Evolutionary conservation across 1,139 yeast species (phyloP), one percentile per base, ranked within the genome.

Genomic region (Taphrina deformans): DNA sequence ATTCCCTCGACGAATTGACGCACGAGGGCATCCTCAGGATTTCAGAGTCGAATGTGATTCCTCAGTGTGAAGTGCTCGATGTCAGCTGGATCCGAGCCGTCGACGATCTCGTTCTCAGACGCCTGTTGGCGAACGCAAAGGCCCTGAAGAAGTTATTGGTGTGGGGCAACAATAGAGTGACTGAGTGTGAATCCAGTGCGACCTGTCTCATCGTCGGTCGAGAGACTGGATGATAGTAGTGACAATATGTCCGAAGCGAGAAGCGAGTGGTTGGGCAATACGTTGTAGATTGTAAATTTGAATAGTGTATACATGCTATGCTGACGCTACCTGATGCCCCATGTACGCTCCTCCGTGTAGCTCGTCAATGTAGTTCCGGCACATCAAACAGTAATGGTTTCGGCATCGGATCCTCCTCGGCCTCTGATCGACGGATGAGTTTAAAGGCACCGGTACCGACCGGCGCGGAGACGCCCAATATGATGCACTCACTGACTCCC

Each of bases 391-490:
- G n/a, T 27, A 53, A 38, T 38, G 35, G 23, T 40, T 38, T 53
- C n/a, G 58, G 58, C 26, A 14, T 3, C 10, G 45, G 48, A 23
- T 53, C 33, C 24, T 35, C 35, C 40, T 38, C 48, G 23, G 26
- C 48, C 18, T 53, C 58, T 6, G 58, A 53, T 40, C 48, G 35
- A 2, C 58, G 45, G 23, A 79, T 75, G 21, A 93, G 82, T 75
- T 91, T 88, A 81, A 95, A 92, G 0, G 98, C 88, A 69, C 99
- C 99, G 2, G 99, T 95, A 75, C 99, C 99, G 70, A 95, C 87
- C 66, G 89, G 84, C 97, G 93, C 93, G 64, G 97, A 89, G 79
- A 93, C 98, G 40, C 99, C 99, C 71, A 95, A 82, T 72, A 95
- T 95, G 73, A 95, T 93, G 79, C 99, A 90, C 77, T 95, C 99